Evolutionary conservation across 768 basidiomycete species (phyloP).

Genomic region (Ramaria rubella): DNA sequence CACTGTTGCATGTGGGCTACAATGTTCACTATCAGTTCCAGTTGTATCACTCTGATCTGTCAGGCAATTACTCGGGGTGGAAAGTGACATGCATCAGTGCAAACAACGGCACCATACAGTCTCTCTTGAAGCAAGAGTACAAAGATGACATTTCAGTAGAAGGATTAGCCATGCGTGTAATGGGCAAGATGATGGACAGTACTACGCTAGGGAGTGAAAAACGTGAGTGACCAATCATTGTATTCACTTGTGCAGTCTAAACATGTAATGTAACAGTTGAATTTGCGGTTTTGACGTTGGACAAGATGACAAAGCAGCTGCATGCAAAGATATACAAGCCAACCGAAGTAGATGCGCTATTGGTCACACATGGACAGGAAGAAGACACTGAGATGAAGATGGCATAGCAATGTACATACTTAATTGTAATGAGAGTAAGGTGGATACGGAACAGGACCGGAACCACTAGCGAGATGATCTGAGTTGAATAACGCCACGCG

Average conservation of each 20-base stretch:
- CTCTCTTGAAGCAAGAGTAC: constrained; percentile 95
- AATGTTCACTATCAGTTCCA: constrained; percentile 96
- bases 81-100: constrained; percentile 99
- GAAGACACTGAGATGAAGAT: constrained; percentile 77
- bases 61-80: constrained; percentile 96
- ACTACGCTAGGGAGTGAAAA: constrained; percentile 96
- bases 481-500: background rate
- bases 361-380: constrained; percentile 75
- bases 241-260: background rate
- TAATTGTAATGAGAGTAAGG: background rate
- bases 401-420: constrained; percentile 19
- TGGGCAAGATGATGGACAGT: constrained; percentile 99
- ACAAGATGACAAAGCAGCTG: constrained; percentile 67
- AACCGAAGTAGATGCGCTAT: constrained; percentile 77
- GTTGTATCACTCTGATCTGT: constrained; percentile 96
- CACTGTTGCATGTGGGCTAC: constrained; percentile 92
- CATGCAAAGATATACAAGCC: constrained; percentile 90
- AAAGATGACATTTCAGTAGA: constrained; percentile 90
- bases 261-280: constrained; percentile 56
- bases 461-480: background rate
- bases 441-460: too few relatives aligned
- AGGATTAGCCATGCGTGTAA: constrained; percentile 83
- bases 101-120: constrained; percentile 94
- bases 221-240: constrained; percentile 46
- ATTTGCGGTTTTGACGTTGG: constrained; percentile 88